phyloP scores from a whole-genome alignment of 129 eudicot species.

The Flaveria sonorensis region DNA sequence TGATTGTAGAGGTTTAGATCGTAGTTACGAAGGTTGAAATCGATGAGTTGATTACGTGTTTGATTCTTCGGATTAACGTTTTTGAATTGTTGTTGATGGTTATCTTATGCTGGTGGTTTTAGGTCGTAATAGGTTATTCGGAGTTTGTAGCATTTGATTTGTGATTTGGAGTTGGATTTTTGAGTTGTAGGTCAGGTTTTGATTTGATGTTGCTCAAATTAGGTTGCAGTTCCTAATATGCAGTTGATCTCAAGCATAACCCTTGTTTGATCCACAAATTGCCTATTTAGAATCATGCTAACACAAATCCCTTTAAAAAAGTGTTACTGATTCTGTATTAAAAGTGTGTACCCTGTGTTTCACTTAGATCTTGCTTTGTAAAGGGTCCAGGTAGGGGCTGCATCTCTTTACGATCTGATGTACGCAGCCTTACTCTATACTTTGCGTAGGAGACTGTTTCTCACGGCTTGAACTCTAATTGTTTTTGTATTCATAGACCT shows the following conservation, averaged over 20 bases:
- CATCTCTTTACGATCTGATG: no score
- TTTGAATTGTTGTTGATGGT: neutral
- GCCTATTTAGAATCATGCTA: neutral
- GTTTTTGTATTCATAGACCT: neutral
- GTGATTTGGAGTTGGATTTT: neutral
- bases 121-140: neutral
- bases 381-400: no score
- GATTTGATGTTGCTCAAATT: neutral
- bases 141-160: slow-evolving; percentile 11
- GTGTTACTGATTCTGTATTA: neutral
- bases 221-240: neutral
- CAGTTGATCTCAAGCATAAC: neutral
- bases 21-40: neutral
- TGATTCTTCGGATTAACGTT: neutral
- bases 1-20: slow-evolving; percentile 7
- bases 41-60: neutral
- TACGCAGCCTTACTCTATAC: no score
- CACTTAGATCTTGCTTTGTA: no score
- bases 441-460: no score
- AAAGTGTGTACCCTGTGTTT: neutral
- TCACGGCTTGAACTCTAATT: no score
- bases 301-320: neutral
- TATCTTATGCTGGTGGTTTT: neutral
- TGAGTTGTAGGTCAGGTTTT: neutral
- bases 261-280: neutral